A percentile compares a stretch with the other conserved stretches of the same genome.
These are phyloP conservation scores for Talaromyces islandicus DNA, from an alignment of 2,329 filamentous ascomycete species.

Conservation along the genomic window DNA sequence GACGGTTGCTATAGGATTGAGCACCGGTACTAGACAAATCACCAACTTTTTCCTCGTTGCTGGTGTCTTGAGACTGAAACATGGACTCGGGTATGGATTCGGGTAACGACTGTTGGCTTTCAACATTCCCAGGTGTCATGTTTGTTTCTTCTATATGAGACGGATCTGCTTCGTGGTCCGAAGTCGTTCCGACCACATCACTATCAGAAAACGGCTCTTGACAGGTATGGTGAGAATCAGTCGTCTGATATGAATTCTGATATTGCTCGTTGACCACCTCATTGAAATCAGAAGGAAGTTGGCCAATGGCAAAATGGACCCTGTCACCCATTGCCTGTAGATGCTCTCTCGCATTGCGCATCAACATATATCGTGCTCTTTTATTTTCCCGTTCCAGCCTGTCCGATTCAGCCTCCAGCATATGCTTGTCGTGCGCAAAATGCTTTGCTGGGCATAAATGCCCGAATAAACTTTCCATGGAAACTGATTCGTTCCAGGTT, in stretches of 20 bases:
- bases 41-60: neutral
- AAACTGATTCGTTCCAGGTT: constrained; percentile 58
- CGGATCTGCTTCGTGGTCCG: neutral
- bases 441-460: constrained; percentile 53
- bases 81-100: constrained; percentile 1
- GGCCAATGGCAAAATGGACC: constrained; percentile 9
- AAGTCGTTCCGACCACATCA: neutral
- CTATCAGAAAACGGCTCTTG: neutral
- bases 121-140: neutral
- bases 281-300: constrained; percentile 3
- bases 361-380: constrained; percentile 6
- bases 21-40: neutral
- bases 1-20: constrained; percentile 1
- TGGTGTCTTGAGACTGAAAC: constrained; percentile 2
- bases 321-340: constrained; percentile 9
- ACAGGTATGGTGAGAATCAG: neutral
- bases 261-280: constrained; percentile 3
- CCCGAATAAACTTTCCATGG: constrained; percentile 67
- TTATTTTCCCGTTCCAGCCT: constrained; percentile 14
- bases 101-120: constrained; percentile 2
- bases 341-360: constrained; percentile 6
- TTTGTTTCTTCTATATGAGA: neutral
- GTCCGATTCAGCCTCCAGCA: constrained; percentile 38
- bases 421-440: constrained; percentile 62
- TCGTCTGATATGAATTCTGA: constrained; percentile 1